Conservation (phyloP, 306 rosid genomes). For the Medicago arabica region DNA sequence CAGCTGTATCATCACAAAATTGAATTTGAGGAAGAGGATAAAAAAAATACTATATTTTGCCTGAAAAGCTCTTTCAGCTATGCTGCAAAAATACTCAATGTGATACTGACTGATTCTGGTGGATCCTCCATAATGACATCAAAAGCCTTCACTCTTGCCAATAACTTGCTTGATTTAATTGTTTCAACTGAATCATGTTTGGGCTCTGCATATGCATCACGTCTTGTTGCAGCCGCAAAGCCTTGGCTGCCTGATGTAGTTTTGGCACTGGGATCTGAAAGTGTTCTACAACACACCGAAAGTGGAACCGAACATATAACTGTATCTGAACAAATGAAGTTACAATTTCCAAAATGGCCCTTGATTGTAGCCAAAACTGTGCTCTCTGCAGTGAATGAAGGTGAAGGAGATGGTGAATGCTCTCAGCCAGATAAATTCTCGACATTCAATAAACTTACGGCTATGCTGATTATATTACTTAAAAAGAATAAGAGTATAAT, state of each 20-base stretch:
- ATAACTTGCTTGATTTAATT: constrained; percentile 70
- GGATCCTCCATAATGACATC: constrained; percentile 51
- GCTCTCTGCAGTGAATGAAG: constrained; percentile 49
- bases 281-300: constrained; percentile 44
- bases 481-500: constrained; percentile 57
- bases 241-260: constrained; percentile 91
- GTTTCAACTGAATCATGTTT: constrained; percentile 59
- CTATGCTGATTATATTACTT: constrained; percentile 52
- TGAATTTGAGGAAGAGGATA: constrained; percentile 62
- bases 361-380: constrained; percentile 62
- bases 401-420: constrained; percentile 53
- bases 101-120: constrained; percentile 51
- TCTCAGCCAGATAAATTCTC: constrained; percentile 48
- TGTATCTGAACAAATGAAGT: constrained; percentile 51
- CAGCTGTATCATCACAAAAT: constrained; percentile 42
- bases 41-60: constrained; percentile 56
- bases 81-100: constrained; percentile 71
- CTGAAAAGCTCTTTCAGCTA: constrained; percentile 80
- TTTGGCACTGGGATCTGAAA: constrained; percentile 69
- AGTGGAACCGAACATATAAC: constrained; percentile 43
- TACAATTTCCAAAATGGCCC: constrained; percentile 68
- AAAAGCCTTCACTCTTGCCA: constrained; percentile 64
- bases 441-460: constrained; percentile 62
- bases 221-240: constrained; percentile 68
- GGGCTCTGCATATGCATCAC: constrained; percentile 69